phyloP scores from a whole-genome alignment of 805 yeast genomes.

The Wickerhamomyces canadensis region DNA sequence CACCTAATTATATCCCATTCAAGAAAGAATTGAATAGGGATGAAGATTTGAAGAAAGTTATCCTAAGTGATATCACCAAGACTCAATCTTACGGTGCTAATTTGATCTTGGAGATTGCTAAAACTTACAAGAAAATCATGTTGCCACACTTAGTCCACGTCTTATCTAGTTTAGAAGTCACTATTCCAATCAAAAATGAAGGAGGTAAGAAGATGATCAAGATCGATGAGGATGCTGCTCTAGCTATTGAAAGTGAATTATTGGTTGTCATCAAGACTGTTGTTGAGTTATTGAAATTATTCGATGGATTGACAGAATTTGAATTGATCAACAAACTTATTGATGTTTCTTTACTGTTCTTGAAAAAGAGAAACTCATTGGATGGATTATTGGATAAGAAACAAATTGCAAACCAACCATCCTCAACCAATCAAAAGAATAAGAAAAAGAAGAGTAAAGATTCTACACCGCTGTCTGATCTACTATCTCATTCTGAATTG shows the following conservation, averaged over 20 bases:
- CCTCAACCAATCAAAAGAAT: slow-evolving; percentile 25
- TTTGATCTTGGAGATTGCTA: slow-evolving; percentile 29
- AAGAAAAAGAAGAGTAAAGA: slow-evolving; percentile 37
- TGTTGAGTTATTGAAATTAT: slow-evolving; percentile 25
- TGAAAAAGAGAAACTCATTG: slow-evolving; percentile 28
- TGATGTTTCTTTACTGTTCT: slow-evolving; percentile 46
- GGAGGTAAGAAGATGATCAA: slow-evolving; percentile 33
- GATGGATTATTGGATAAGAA: slow-evolving; percentile 23
- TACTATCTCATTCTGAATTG: slow-evolving; percentile 58
- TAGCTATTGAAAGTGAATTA: slow-evolving; percentile 28
- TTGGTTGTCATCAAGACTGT: slow-evolving; percentile 28
- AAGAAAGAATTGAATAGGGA: slow-evolving; percentile 55
- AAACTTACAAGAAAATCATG: slow-evolving; percentile 27
- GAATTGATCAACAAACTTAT: slow-evolving; percentile 50
- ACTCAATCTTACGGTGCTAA: slow-evolving; percentile 41
- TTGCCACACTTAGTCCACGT: slow-evolving; percentile 47
- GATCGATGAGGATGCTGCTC: slow-evolving; percentile 29
- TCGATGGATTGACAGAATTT: slow-evolving; percentile 41
- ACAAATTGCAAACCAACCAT: slow-evolving; percentile 29
- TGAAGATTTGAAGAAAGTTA: slow-evolving; percentile 37
- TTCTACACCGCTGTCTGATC: slow-evolving; percentile 55
- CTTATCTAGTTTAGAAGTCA: slow-evolving; percentile 48
- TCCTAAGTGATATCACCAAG: slow-evolving; percentile 37
- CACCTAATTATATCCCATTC: slow-evolving; percentile 48
- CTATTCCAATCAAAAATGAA: slow-evolving; percentile 47